phyloP scores from a whole-genome alignment of 371 early-diverging fungal species.

The Choanephora cucurbitarum region DNA sequence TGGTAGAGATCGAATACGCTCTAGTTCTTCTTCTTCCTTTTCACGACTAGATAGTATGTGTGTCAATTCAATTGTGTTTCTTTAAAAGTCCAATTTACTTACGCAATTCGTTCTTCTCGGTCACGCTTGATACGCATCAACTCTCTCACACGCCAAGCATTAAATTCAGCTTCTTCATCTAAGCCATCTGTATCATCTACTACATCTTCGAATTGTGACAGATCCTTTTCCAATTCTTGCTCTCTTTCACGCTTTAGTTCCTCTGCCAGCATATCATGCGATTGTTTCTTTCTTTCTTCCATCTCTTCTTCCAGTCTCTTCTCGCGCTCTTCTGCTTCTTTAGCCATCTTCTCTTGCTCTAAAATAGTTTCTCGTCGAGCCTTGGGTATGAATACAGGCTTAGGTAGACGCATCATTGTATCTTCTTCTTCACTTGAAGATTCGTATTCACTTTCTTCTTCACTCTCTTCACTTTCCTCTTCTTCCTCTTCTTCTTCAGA shows the following conservation, averaged over 20 bases:
- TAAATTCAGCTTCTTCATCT: conserved; percentile 86
- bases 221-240: conserved; percentile 34
- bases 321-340: conserved; percentile 62
- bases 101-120: conserved; percentile 73
- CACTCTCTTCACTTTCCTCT: neutral
- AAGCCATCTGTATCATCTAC: conserved; percentile 92
- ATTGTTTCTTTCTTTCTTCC: conserved; percentile 73
- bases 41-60: conserved; percentile 57
- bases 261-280: conserved; percentile 76
- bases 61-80: too few species aligned
- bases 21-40: conserved; percentile 76
- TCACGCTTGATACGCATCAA: conserved; percentile 87
- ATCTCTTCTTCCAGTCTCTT: conserved; percentile 51
- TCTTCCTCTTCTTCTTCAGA: conserved; percentile 34
- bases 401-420: conserved; percentile 53
- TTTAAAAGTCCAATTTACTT: conserved; percentile 30
- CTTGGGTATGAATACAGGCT: conserved; percentile 89
- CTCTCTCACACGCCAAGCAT: conserved; percentile 93
- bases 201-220: conserved; percentile 35
- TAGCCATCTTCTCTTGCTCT: conserved; percentile 62
- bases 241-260: conserved; percentile 55
- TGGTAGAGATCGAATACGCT: conserved; percentile 78
- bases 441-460: conserved; percentile 58
- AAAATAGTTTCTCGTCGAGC: conserved; percentile 66
- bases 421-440: conserved; percentile 60